phyloP scores from a whole-genome alignment of 2,329 filamentous ascomycete genomes.

The Plectosphaerella sp. region DNA sequence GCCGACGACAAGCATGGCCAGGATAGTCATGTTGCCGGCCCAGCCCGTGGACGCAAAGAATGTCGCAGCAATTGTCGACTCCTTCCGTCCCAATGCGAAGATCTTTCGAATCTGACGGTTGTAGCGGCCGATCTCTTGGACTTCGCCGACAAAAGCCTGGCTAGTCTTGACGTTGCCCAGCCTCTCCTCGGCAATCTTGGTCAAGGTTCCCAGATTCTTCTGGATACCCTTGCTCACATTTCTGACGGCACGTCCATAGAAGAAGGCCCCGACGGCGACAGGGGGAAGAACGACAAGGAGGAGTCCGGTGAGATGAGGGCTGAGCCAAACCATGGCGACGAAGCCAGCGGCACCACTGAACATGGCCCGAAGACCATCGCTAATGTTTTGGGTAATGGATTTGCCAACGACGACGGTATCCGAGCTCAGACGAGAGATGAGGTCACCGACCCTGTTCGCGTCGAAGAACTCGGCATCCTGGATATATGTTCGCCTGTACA shows the following conservation, averaged over 20 bases:
- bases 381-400: constrained; percentile 96
- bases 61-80: constrained; percentile 82
- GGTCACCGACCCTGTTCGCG: constrained; percentile 90
- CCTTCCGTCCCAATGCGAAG: constrained; percentile 79
- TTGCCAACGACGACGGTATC: constrained; percentile 98
- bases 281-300: constrained; percentile 85
- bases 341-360: constrained; percentile 91
- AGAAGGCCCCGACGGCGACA: constrained; percentile 82
- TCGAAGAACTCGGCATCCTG: constrained; percentile 99
- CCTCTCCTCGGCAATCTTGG: constrained; percentile 97
- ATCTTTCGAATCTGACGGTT: constrained; percentile 90
- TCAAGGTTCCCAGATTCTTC: constrained; percentile 85
- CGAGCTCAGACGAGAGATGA: constrained; percentile 91
- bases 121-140: constrained; percentile 85
- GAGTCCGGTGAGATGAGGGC: constrained; percentile 82
- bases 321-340: constrained; percentile 92
- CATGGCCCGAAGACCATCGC: constrained; percentile 85
- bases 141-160: constrained; percentile 91
- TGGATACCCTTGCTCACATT: constrained; percentile 91
- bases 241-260: constrained; percentile 86
- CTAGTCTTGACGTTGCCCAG: constrained; percentile 94
- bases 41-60: constrained; percentile 88
- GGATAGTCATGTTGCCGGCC: constrained; percentile 93
- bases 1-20: constrained; percentile 85
- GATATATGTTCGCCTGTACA: constrained; percentile 89